Conservation (phyloP, 2,329 filamentous ascomycete genomes). For the Paracoccidioides brasiliensis region DNA sequence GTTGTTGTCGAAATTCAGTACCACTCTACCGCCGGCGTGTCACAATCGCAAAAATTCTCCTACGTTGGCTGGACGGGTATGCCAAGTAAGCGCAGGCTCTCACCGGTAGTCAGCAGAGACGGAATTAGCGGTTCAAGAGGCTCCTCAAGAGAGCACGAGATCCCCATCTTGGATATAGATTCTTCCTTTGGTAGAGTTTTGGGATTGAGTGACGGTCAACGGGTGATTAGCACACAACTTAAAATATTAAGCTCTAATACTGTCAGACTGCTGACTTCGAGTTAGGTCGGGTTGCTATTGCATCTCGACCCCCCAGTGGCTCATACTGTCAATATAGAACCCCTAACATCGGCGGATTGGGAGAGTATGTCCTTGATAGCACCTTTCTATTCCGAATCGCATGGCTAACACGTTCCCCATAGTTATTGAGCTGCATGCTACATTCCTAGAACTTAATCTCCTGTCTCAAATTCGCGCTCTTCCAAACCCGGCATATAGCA, state of each 20-base stretch:
- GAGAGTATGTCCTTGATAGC: constrained; percentile 47
- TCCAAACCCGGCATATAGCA: constrained; percentile 63
- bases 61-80: constrained; percentile 97
- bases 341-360: constrained; percentile 90
- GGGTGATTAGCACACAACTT: constrained; percentile 38
- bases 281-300: constrained; percentile 48
- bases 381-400: constrained; percentile 3
- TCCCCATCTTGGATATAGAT: constrained; percentile 72
- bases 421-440: constrained; percentile 91
- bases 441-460: constrained; percentile 87
- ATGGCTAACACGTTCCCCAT: constrained; percentile 9
- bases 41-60: constrained; percentile 51
- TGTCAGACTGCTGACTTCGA: constrained; percentile 13
- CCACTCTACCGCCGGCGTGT: constrained; percentile 43
- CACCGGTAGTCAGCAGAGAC: constrained; percentile 60
- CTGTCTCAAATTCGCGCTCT: constrained; percentile 84
- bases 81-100: constrained; percentile 75
- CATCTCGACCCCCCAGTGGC: constrained; percentile 84
- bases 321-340: constrained; percentile 94
- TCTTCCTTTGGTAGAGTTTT: constrained; percentile 66
- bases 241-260: neutral
- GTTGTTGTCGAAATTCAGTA: constrained; percentile 85
- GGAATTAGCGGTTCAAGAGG: constrained; percentile 50
- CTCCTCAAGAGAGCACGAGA: constrained; percentile 58
- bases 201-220: constrained; percentile 68